Evolutionary conservation across 495 filamentous ascomycete genomes (phyloP).

Genomic region (Bacidia rubella): DNA sequence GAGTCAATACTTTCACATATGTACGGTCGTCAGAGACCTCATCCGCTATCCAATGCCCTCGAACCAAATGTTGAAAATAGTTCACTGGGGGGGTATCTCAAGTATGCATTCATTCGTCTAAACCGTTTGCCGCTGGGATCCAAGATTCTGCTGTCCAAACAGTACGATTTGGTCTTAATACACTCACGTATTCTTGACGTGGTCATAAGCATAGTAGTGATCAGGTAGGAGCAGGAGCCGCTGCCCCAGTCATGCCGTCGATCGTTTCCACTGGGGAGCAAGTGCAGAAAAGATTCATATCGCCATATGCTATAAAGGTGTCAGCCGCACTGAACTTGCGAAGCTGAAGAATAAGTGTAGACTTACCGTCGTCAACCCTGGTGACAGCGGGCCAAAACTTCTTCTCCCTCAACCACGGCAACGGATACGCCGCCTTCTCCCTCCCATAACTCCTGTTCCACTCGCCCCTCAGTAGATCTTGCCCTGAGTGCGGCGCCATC

Average conservation of each 20-base stretch:
- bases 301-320: conserved; percentile 55
- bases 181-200: no score
- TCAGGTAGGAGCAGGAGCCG: conserved; percentile 21
- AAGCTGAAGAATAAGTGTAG: background rate
- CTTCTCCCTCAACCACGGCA: conserved; percentile 79
- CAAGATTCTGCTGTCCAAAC: no score
- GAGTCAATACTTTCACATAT: no score
- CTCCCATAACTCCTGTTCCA: conserved; percentile 72
- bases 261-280: conserved; percentile 71
- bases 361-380: conserved; percentile 76
- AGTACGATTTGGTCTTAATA: no score
- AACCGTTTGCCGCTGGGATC: background rate
- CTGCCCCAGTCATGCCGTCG: conserved; percentile 22
- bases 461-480: conserved; percentile 59
- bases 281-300: conserved; percentile 89
- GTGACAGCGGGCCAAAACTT: conserved; percentile 97
- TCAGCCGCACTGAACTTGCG: background rate
- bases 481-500: conserved; percentile 78
- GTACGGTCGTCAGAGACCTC: no score
- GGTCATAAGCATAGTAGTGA: no score
- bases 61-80: conserved; percentile 3
- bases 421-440: conserved; percentile 78
- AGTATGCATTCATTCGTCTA: background rate
- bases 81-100: background rate
- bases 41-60: no score